These are phyloP conservation scores for Zygosaccharomyces siamensis DNA, from an alignment of 805 yeast species.

Conservation along the genomic window DNA sequence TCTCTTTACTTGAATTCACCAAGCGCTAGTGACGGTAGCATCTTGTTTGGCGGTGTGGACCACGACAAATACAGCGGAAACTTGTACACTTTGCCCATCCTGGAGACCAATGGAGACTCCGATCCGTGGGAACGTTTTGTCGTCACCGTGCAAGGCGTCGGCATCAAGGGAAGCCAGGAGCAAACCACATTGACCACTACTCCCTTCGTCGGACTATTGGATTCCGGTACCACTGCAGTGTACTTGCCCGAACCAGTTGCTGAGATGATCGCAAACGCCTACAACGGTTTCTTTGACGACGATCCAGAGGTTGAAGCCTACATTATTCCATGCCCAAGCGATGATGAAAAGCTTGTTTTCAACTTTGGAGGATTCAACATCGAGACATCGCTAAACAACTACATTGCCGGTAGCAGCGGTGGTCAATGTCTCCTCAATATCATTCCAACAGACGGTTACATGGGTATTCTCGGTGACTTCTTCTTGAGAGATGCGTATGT, in stretches of 20 bases:
- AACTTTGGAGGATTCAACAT: constrained; percentile 51
- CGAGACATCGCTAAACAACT: constrained; percentile 40
- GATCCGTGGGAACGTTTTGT: constrained; percentile 27
- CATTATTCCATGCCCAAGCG: constrained; percentile 37
- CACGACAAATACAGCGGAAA: constrained; percentile 44
- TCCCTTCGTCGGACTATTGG: constrained; percentile 34
- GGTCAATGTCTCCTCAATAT: constrained; percentile 40
- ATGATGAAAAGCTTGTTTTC: constrained; percentile 32
- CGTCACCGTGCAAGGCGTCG: constrained; percentile 33
- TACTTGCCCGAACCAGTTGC: constrained; percentile 38
- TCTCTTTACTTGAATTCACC: constrained; percentile 42
- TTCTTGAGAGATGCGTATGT: constrained; percentile 52
- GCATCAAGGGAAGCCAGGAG: constrained; percentile 25
- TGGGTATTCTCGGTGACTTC: constrained; percentile 47
- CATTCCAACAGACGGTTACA: constrained; percentile 32
- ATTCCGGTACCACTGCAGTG: constrained; percentile 35
- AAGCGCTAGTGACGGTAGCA: constrained; percentile 12
- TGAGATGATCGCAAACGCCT: constrained; percentile 26
- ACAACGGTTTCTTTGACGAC: constrained; percentile 39
- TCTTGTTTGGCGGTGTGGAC: constrained; percentile 55
- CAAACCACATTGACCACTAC: constrained; percentile 25
- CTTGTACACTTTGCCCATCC: constrained; percentile 32
- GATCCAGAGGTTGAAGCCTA: constrained; percentile 40
- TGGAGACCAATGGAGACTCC: constrained; percentile 13
- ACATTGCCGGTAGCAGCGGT: constrained; percentile 19